phyloP scores from a whole-genome alignment of 2,329 filamentous ascomycete species.

The Penicillium fuscoglaucum region DNA sequence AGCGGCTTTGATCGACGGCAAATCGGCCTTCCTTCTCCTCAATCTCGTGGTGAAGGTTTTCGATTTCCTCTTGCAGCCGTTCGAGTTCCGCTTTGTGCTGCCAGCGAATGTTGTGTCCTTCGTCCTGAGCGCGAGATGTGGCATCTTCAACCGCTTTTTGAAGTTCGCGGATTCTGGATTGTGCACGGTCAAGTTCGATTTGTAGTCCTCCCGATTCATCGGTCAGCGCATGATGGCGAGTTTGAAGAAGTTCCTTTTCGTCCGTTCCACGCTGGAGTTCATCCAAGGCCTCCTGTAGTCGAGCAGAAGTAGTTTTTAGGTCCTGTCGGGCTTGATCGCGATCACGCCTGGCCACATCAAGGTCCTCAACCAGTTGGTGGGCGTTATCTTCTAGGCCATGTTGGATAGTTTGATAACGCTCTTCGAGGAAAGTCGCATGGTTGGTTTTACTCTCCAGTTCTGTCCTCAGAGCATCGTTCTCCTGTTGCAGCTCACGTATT shows the following conservation, averaged over 20 bases:
- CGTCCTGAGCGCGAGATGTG: conserved; percentile 58
- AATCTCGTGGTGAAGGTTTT: conserved; percentile 63
- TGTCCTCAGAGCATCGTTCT: conserved; percentile 46
- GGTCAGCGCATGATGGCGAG: conserved; percentile 66
- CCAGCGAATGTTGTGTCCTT: conserved; percentile 60
- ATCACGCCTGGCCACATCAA: conserved; percentile 46
- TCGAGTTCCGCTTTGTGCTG: conserved; percentile 59
- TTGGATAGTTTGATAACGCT: conserved; percentile 46
- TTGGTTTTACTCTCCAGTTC: conserved; percentile 48
- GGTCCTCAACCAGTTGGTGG: conserved; percentile 45
- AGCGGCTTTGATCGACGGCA: conserved; percentile 70
- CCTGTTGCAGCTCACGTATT: conserved; percentile 54
- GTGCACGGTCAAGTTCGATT: conserved; percentile 57
- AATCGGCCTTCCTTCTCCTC: conserved; percentile 70
- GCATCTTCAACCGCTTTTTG: conserved; percentile 54
- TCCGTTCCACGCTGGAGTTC: conserved; percentile 59
- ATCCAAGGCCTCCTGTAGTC: conserved; percentile 57
- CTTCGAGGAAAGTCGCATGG: conserved; percentile 51
- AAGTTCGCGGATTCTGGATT: conserved; percentile 48
- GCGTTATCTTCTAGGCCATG: conserved; percentile 41
- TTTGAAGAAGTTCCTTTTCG: conserved; percentile 69
- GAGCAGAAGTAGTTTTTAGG: conserved; percentile 43
- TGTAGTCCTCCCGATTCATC: conserved; percentile 68
- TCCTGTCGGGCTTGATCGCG: conserved; percentile 49
- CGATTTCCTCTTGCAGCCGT: conserved; percentile 57